Conservation (phyloP, 2,329 filamentous ascomycete genomes). For the Aspergillus puulaauensis region DNA sequence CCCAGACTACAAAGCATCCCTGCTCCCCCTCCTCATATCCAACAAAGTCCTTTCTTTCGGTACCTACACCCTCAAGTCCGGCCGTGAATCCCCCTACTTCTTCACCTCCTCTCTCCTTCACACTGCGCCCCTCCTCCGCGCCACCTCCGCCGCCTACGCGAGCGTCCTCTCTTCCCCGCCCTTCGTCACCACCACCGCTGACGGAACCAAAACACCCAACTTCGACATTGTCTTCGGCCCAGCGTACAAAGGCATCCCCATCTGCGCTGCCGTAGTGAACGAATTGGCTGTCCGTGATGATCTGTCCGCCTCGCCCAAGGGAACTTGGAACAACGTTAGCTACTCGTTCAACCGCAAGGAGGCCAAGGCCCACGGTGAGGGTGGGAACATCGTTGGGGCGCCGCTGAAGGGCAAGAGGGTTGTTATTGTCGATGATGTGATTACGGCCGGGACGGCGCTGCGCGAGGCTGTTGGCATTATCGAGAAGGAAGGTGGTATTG, state of each 20-base stretch:
- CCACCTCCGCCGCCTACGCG: conserved; percentile 81
- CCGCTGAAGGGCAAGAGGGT: conserved; percentile 80
- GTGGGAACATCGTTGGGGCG: conserved; percentile 87
- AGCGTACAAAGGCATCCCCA: conserved; percentile 94
- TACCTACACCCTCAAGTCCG: conserved; percentile 72
- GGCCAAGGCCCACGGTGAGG: conserved; percentile 93
- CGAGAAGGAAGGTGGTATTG: conserved; percentile 74
- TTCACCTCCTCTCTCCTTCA: conserved; percentile 95
- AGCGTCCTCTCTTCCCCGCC: conserved; percentile 53
- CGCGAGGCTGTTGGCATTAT: conserved; percentile 91
- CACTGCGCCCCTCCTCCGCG: conserved; percentile 71
- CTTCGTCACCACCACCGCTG: conserved; percentile 37
- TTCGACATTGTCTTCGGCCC: conserved; percentile 89
- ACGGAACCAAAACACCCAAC: conserved; percentile 43
- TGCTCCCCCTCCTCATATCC: conserved; percentile 20
- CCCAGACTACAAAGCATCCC: conserved; percentile 16
- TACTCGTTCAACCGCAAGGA: conserved; percentile 97
- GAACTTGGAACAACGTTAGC: conserved; percentile 66
- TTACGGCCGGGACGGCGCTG: conserved; percentile 92
- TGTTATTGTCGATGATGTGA: conserved; percentile 93
- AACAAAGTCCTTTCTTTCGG: conserved; percentile 24
- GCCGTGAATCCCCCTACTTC: conserved; percentile 89
- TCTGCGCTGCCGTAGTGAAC: conserved; percentile 74
- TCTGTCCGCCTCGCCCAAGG: conserved; percentile 37
- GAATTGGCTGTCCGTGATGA: conserved; percentile 70